Evolutionary conservation across 768 basidiomycete genomes (phyloP).

Genomic region (Suillus subluteus): DNA sequence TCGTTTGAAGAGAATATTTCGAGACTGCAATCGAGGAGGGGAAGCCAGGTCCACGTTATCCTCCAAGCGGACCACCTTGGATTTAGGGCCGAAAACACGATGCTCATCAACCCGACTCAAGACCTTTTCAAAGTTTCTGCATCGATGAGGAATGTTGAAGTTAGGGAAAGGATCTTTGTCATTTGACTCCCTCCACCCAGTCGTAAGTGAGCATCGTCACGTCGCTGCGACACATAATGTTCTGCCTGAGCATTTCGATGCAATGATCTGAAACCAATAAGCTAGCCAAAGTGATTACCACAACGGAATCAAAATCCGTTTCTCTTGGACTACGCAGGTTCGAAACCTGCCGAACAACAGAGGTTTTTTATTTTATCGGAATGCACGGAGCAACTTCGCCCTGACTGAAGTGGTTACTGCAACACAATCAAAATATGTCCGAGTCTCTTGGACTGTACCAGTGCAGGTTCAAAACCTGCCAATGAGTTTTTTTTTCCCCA

Average conservation of each 20-base stretch:
- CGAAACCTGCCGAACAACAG: no score
- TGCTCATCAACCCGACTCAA: neutral
- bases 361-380: no score
- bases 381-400: no score
- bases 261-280: conserved; percentile 10
- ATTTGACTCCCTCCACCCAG: conserved; percentile 13
- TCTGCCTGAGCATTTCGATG: conserved; percentile 16
- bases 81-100: neutral
- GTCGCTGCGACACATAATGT: conserved; percentile 16
- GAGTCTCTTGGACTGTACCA: no score
- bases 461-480: no score
- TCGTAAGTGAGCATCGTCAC: conserved; percentile 14
- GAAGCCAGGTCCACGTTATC: neutral
- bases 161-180: neutral
- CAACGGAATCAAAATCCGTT: no score
- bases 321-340: no score
- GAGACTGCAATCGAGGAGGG: neutral
- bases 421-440: no score
- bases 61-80: neutral
- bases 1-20: neutral
- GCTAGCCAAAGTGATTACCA: neutral
- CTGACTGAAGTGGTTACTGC: no score
- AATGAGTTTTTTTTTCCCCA: no score
- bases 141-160: conserved; percentile 5
- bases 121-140: conserved; percentile 1